A percentile compares a stretch with the other conserved stretches of the same genome.
Conservation (phyloP, 345 rosid genomes). For the Mercurialis annua region DNA sequence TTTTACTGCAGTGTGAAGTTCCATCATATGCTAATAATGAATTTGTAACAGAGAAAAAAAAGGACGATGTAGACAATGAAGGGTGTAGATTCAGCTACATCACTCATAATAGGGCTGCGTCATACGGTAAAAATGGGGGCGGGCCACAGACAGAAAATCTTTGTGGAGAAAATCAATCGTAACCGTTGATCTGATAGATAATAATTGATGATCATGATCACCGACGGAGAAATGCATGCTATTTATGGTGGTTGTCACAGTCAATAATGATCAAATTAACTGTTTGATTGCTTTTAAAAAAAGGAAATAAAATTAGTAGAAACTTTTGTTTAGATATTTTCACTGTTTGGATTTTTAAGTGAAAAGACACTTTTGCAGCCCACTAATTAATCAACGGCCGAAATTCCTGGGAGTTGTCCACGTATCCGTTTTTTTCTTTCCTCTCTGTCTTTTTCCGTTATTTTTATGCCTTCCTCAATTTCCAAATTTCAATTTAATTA, state of each 20-base stretch:
- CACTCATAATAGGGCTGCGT: slow-evolving; percentile 12
- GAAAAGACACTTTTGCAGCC: slow-evolving; percentile 21
- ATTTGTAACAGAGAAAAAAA: background rate
- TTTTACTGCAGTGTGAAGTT: too few species aligned
- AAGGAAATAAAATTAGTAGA: too few species aligned
- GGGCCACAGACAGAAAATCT: background rate
- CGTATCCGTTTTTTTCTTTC: slow-evolving; percentile 14
- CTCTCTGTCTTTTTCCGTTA: background rate
- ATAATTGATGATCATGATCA: background rate
- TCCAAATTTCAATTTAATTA: too few species aligned
- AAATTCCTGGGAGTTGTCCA: slow-evolving; percentile 25
- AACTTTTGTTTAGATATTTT: too few species aligned
- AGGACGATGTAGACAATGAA: background rate
- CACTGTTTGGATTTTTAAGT: background rate
- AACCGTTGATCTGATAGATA: slow-evolving; percentile 12
- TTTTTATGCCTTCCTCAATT: background rate
- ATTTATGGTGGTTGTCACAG: slow-evolving; percentile 5
- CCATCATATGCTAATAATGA: too few species aligned
- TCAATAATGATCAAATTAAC: background rate
- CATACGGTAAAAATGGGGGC: background rate
- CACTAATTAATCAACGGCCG: slow-evolving; percentile 30
- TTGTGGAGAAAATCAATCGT: background rate
- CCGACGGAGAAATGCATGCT: slow-evolving; percentile 17
- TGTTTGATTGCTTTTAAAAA: background rate
- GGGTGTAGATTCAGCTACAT: slow-evolving; percentile 15